phyloP scores from a whole-genome alignment of 768 basidiomycete species.

The Collybia mongolica region DNA sequence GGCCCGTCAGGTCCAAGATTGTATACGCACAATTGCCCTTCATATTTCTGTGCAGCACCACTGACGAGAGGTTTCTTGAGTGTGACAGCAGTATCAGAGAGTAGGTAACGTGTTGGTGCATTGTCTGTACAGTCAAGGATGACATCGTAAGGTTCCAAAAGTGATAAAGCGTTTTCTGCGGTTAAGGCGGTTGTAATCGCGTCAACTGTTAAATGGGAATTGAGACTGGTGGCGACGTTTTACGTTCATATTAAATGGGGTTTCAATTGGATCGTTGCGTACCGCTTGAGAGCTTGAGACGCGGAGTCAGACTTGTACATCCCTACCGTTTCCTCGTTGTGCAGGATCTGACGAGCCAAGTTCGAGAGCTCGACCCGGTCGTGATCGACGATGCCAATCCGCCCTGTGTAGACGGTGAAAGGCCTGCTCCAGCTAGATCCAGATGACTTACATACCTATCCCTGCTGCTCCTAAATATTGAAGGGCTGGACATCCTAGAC shows the following conservation, averaged over 20 bases:
- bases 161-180: conserved; percentile 59
- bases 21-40: conserved; percentile 79
- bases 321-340: conserved; percentile 72
- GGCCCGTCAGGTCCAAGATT: conserved; percentile 71
- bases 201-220: conserved; percentile 65
- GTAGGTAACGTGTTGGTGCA: conserved; percentile 85
- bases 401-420: conserved; percentile 4
- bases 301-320: conserved; percentile 84
- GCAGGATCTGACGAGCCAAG: conserved; percentile 79
- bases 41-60: conserved; percentile 87
- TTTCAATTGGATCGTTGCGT: neutral
- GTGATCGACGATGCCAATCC: conserved; percentile 16
- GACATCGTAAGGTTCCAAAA: conserved; percentile 67
- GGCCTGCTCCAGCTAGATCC: neutral
- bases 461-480: conserved; percentile 94
- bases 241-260: neutral
- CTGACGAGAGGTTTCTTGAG: conserved; percentile 84
- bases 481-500: conserved; percentile 92
- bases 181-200: conserved; percentile 52
- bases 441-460: conserved; percentile 57
- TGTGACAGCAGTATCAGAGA: conserved; percentile 81
- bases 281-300: conserved; percentile 67
- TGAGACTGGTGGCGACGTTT: conserved; percentile 52
- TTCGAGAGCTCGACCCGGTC: conserved; percentile 19
- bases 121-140: conserved; percentile 96